Percentiles rank a stretch among this genome's conserved stretches.
phyloP scores from a whole-genome alignment of 768 basidiomycete species.

The Rhodosporidiobolus sp. region DNA sequence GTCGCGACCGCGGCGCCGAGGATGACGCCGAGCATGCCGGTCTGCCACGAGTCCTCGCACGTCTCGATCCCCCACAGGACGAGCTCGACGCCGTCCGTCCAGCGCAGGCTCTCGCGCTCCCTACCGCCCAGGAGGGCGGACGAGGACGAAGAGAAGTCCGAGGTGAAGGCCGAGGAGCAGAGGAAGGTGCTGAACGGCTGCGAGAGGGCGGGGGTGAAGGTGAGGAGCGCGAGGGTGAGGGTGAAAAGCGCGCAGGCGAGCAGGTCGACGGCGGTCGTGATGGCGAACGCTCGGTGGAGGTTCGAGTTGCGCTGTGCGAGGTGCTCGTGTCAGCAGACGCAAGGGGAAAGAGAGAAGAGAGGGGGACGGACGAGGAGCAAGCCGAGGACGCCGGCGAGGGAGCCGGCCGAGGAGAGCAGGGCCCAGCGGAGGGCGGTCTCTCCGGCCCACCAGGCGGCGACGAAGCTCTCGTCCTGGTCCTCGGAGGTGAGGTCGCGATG shows the following conservation, averaged over 20 bases:
- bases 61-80: conserved; percentile 32
- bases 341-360: not conserved
- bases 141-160: not conserved
- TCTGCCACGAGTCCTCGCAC: conserved; percentile 33
- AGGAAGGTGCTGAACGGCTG: conserved; percentile 23
- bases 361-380: conserved; percentile 16
- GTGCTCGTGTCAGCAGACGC: not conserved
- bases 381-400: conserved; percentile 7
- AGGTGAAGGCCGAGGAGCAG: conserved; percentile 22
- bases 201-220: conserved; percentile 26
- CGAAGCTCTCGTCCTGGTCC: conserved; percentile 21
- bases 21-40: conserved; percentile 15
- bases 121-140: not conserved
- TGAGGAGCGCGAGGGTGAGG: conserved; percentile 25
- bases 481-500: not conserved
- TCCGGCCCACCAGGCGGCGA: conserved; percentile 26
- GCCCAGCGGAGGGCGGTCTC: conserved; percentile 17
- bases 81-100: conserved; percentile 12
- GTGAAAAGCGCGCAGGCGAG: conserved; percentile 20
- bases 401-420: conserved; percentile 1
- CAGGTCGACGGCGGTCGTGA: conserved; percentile 29
- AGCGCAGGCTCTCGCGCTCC: not conserved
- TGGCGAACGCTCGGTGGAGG: conserved; percentile 24
- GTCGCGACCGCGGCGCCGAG: not conserved
- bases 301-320: not conserved